Base-by-base conservation (phyloP, 2,329 filamentous ascomycete species). In the Alternaria sp. region DNA sequence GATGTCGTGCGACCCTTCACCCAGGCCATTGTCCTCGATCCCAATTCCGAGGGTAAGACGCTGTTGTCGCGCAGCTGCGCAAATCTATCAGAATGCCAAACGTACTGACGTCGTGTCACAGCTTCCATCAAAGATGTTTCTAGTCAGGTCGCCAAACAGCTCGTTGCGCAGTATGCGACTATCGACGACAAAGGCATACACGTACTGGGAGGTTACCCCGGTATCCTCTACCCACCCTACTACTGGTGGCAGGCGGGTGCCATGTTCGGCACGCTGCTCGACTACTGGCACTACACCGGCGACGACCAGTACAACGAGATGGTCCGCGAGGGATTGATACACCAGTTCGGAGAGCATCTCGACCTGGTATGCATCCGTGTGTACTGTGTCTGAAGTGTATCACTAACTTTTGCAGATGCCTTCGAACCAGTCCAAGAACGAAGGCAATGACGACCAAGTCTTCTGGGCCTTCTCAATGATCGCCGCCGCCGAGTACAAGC, bases 241-340 rank as follows among this genome's bases (percentile, higher is more conserved):
- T 86, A 85, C 74, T 87, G 84, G 85, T 93, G 89, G 92, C 90
- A 91, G 79, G 90, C 84, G 11, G 91, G 91, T 54, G 90, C 90
- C 58, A 88, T 94, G 82, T 87, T 86, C 71, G 86, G 85, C 60
- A 83, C 90, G 3, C 81, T 95, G 64, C 84, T 96, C 54, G 91
- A 95, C 71, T 95, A 95, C 77, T 96, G 92, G 91, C 91, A 89
- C 74, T 92, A 92, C 75, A 94, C 92, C 0, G 89, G 89, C 20
- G 91, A 94, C 73, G 80, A 84, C 4, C 84, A 85, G 34, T 95
- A 91, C 80, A 93, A 93, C 74, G 81, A 88, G 16, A 80, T 92
- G 43, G 86, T 87, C 16, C 85, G 84, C 36, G 83, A 91, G 65
- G 76, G 74, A 22, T 50, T 78, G 43, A 67, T 74, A 20, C 68